phyloP scores from a whole-genome alignment of 805 yeast species.

The Candida adriatica region DNA sequence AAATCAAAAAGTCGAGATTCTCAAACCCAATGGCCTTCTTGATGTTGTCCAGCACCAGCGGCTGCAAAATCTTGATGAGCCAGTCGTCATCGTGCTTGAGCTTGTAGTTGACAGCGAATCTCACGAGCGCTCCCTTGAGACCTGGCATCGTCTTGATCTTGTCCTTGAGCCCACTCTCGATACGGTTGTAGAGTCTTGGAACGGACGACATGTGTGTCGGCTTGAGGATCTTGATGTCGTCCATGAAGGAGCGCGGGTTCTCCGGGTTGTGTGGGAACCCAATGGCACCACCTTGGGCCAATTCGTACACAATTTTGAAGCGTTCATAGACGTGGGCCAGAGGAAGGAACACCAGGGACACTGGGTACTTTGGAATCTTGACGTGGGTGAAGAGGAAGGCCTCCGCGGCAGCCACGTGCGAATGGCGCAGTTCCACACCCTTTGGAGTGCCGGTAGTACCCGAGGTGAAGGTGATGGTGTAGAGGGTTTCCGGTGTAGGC shows the following conservation, averaged over 20 bases:
- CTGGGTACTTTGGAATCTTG: conserved; percentile 23
- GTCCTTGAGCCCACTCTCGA: conserved; percentile 54
- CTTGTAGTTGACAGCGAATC: conserved; percentile 36
- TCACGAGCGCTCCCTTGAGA: conserved; percentile 34
- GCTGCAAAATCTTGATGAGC: conserved; percentile 30
- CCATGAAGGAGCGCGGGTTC: conserved; percentile 44
- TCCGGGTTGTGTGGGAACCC: conserved; percentile 53
- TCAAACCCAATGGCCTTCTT: conserved; percentile 42
- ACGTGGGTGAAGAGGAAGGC: conserved; percentile 34
- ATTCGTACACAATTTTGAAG: conserved; percentile 33
- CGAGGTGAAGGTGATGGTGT: conserved; percentile 65
- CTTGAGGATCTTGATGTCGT: conserved; percentile 46
- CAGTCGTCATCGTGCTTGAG: conserved; percentile 29
- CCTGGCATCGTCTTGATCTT: conserved; percentile 38
- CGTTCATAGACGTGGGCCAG: conserved; percentile 56
- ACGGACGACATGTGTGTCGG: conserved; percentile 53
- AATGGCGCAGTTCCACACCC: conserved; percentile 56
- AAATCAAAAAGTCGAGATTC: conserved; percentile 32
- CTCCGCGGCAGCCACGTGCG: conserved; percentile 42
- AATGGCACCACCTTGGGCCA: conserved; percentile 41
- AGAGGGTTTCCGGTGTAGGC: conserved; percentile 45
- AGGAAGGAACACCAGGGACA: conserved; percentile 41
- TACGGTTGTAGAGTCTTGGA: conserved; percentile 56
- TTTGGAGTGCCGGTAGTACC: conserved; percentile 76
- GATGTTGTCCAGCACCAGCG: conserved; percentile 34